Conservation (phyloP, 371 early-diverging fungal genomes). For the Circinella minor region DNA sequence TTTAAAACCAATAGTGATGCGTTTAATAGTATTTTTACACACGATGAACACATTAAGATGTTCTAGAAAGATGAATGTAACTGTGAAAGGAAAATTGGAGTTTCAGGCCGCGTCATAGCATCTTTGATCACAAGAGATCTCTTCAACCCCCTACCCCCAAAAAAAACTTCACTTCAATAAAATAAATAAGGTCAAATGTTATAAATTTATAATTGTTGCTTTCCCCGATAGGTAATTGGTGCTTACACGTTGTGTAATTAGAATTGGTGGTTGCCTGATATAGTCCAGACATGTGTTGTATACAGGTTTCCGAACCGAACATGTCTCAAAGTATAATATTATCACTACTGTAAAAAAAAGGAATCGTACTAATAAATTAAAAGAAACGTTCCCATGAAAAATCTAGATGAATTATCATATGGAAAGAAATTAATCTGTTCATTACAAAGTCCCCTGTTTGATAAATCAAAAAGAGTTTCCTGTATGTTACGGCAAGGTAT, state of each 20-base stretch:
- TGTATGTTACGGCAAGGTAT: too few relatives aligned
- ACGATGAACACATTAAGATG: too few relatives aligned
- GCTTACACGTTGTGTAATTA: slow-evolving; percentile 1
- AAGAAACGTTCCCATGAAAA: neutral
- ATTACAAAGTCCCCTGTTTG: slow-evolving; percentile 3
- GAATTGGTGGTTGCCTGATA: neutral
- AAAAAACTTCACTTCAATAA: neutral
- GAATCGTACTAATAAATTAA: neutral
- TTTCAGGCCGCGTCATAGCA: neutral
- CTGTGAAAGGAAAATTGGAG: neutral
- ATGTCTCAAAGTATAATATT: neutral
- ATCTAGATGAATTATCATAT: neutral
- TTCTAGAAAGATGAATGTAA: too few relatives aligned
- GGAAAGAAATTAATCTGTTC: neutral
- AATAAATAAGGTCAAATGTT: neutral
- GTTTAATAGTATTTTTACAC: too few relatives aligned
- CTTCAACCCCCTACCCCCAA: too few relatives aligned
- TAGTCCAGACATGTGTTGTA: neutral
- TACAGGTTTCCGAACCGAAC: neutral
- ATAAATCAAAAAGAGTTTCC: neutral
- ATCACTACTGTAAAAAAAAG: neutral
- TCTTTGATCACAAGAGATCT: neutral
- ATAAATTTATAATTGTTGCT: neutral
- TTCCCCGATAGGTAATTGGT: slow-evolving; percentile 7
- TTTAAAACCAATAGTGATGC: too few relatives aligned